Conservation (phyloP, 2,329 filamentous ascomycete genomes). For the Hypoxylon sp. region DNA sequence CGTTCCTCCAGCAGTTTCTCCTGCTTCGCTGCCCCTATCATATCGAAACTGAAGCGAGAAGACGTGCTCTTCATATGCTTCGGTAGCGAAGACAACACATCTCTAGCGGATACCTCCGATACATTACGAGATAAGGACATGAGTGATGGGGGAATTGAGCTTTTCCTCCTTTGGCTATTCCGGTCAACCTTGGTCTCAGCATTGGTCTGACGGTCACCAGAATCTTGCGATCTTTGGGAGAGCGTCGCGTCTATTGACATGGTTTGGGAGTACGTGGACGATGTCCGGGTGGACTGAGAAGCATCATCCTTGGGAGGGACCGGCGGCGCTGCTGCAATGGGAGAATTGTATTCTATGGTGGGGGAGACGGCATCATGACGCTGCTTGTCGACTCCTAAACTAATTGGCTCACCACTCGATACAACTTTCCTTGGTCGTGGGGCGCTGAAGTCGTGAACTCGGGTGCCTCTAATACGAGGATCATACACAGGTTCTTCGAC, state of each 20-base stretch:
- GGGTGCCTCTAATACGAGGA: conserved; percentile 72
- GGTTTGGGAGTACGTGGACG: conserved; percentile 52
- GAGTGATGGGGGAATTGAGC: conserved; percentile 50
- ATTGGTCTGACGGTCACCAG: conserved; percentile 24
- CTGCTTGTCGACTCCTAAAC: conserved; percentile 36
- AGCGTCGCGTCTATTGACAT: conserved; percentile 45
- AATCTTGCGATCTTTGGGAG: conserved; percentile 41
- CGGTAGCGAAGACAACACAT: conserved; percentile 63
- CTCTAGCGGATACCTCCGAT: conserved; percentile 61
- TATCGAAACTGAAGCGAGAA: conserved; percentile 85
- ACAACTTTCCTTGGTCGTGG: conserved; percentile 62
- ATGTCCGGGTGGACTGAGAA: conserved; percentile 46
- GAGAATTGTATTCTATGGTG: conserved; percentile 36
- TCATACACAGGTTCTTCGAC: conserved; percentile 66
- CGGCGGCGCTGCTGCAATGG: conserved; percentile 48
- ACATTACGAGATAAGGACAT: conserved; percentile 63
- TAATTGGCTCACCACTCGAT: conserved; percentile 47
- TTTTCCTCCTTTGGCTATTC: conserved; percentile 41
- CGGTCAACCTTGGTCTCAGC: conserved; percentile 26
- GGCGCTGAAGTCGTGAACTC: conserved; percentile 74
- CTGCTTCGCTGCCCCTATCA: conserved; percentile 75
- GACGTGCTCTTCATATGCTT: conserved; percentile 80
- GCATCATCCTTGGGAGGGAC: conserved; percentile 56
- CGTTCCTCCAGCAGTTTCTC: conserved; percentile 79
- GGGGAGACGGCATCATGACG: conserved; percentile 39